Evolutionary conservation across 768 basidiomycete genomes (phyloP), one percentile per base, ranked within the genome.

Genomic region (Lactifluus echinatus): DNA sequence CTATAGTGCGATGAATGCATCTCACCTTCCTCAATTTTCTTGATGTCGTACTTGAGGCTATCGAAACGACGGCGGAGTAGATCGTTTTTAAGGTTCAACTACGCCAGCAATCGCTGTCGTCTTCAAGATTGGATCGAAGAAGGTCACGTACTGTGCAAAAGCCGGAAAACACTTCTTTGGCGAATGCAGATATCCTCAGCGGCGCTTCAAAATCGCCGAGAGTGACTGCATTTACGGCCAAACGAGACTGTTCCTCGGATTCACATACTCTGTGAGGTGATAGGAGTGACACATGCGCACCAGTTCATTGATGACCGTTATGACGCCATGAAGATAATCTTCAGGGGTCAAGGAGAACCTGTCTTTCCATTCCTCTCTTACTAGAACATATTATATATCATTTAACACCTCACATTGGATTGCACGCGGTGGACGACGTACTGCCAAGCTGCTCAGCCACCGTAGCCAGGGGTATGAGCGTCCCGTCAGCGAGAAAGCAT

Each of bases 51-150:
- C 66, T 92, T 91, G 33, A 91, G 73, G 61, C 85, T 81, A 66
- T 91, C 89, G 66, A 87, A 92, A 52, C 88, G 73, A 57, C 87
- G 79, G 4, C 89, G 82, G 17, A 92, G 72, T 0, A 74, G 66
- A 64, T 91, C 89, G 56, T 91, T 91, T 66, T 91, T 91, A 19
- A 92, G 73, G 65, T 90, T 92, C 14, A 92, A 75, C 89, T 89
- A 61, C 1, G 36, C 57, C 49, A 34, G 8, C 24, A 23, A 26
- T 37, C 23, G 8, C 34, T 10, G 8, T 48, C 40, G 43, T 31
- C 23, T 7, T 23, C 17, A 8, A 19, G 17, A 4, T 15, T 8
- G n/a, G 34, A 11, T 21, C 15, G 4, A 10, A 26, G n/a, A 11
- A 40, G 8, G 10, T n/a, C 51, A 61, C 67, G 55, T 63, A 85